A percentile compares a stretch with the other conserved stretches of the same genome.
Conservation (phyloP, 2,329 filamentous ascomycete species). For the Zymoseptoria tritici region DNA sequence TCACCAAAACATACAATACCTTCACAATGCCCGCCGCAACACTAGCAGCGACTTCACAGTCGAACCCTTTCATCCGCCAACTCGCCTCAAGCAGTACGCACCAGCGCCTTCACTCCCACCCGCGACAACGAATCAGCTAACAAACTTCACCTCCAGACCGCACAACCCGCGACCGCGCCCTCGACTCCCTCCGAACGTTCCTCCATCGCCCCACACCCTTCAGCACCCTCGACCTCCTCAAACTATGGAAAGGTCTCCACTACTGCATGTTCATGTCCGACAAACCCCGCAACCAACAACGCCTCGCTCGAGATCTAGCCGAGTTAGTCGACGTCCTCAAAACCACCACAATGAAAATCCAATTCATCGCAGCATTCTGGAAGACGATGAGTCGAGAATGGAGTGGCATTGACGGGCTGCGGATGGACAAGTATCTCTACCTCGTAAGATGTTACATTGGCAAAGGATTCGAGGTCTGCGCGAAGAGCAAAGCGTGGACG, state of each 20-base stretch:
- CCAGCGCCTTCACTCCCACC: slow-evolving; percentile 31
- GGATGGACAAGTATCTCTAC: slow-evolving; percentile 86
- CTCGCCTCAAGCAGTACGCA: slow-evolving; percentile 71
- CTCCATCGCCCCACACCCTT: slow-evolving; percentile 59
- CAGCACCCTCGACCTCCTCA: slow-evolving; percentile 63
- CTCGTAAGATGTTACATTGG: slow-evolving; percentile 72
- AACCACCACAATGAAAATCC: slow-evolving; percentile 29
- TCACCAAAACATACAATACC: background rate
- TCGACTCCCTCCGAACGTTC: slow-evolving; percentile 70
- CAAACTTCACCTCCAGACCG: slow-evolving; percentile 16
- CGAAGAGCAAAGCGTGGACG: slow-evolving; percentile 28
- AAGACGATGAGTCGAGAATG: slow-evolving; percentile 46
- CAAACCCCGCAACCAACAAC: slow-evolving; percentile 78
- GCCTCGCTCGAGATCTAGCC: slow-evolving; percentile 70
- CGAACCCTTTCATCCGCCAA: slow-evolving; percentile 65
- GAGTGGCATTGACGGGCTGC: slow-evolving; percentile 42
- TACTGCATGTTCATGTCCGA: slow-evolving; percentile 89
- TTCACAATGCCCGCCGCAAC: slow-evolving; percentile 14
- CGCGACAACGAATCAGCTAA: background rate
- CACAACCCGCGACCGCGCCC: slow-evolving; percentile 37
- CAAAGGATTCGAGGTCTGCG: slow-evolving; percentile 53
- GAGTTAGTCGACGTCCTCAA: slow-evolving; percentile 57
- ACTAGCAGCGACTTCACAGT: slow-evolving; percentile 5
- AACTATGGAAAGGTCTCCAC: slow-evolving; percentile 92
- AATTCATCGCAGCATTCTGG: slow-evolving; percentile 46